Base-by-base conservation (phyloP, 75 land plant genomes). In the Selaginella tamariscina region DNA sequence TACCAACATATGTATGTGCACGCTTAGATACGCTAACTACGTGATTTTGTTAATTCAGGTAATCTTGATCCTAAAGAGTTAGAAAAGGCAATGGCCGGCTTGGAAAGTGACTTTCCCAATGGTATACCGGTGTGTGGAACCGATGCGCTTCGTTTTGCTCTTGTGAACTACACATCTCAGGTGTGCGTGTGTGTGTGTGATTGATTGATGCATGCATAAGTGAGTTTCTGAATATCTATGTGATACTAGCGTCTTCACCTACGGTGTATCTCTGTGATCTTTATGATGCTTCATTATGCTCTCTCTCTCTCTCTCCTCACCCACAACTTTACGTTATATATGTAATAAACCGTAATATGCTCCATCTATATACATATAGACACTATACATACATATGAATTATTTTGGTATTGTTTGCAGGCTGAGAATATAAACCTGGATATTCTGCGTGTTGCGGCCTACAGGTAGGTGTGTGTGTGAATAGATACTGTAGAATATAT, bases 111-210 rank as follows among this genome's bases (percentile, higher is more conserved):
- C 64, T 94, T 94, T 31, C 98, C 98, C 18, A 77, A 79, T 71
- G 98, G 98, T 27, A 94, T 94, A 57, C 63, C 81, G 30, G 96
- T 89, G 77, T 94, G 98, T 81, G 98, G 98, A 69, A 81, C 96
- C 20, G 98, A 94, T 84, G 98, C 98, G 26, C 85, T 94, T 2
- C 88, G 98, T 22, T 94, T 94, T 78, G 84, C 91, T 20, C 91
- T 94, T 65, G 77, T 94, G 28, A 80, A 95, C 0, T 94, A 94
- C 64, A 94, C 98, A 1, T 84, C 88, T 56, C 98, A 94, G 96
- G 98, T 91, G 56, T 21, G 66, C 2, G 29, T n/a, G n/a, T n/a
- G n/a, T n/a, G n/a, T n/a, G n/a, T n/a, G n/a, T n/a, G n/a, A n/a
- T 69, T 27, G n/a, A 55, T 55, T 55, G 18, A 2, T 27, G 2